Evolutionary conservation across 768 basidiomycete genomes (phyloP).

Genomic region (Heimioporus sp.): DNA sequence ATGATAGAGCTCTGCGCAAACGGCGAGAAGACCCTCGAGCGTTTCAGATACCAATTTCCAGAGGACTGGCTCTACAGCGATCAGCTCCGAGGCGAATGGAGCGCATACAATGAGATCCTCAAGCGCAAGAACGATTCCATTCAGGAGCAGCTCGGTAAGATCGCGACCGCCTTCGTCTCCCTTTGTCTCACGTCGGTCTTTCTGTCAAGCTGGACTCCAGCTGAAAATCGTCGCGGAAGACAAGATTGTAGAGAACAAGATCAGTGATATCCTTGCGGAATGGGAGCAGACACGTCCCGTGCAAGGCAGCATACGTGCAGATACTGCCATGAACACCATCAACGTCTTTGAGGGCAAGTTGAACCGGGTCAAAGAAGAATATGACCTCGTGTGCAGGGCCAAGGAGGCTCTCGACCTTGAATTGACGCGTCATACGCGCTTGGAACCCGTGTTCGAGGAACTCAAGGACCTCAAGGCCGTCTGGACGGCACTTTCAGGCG

Average conservation of each 20-base stretch:
- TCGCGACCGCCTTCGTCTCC: slow-evolving; percentile 1
- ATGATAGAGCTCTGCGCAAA: slow-evolving; percentile 93
- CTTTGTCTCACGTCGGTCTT: slow-evolving; percentile 4
- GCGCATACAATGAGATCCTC: slow-evolving; percentile 96
- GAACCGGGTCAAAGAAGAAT: slow-evolving; percentile 87
- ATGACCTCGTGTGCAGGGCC: slow-evolving; percentile 91
- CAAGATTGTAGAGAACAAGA: slow-evolving; percentile 96
- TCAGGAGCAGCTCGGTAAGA: slow-evolving; percentile 91
- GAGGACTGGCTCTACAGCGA: slow-evolving; percentile 99
- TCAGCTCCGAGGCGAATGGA: slow-evolving; percentile 97
- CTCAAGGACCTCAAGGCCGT: slow-evolving; percentile 95
- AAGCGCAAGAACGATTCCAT: slow-evolving; percentile 98
- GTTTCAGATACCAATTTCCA: slow-evolving; percentile 95
- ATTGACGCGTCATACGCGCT: slow-evolving; percentile 81
- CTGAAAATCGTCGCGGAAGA: slow-evolving; percentile 99
- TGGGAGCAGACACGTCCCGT: slow-evolving; percentile 98
- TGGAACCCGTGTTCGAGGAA: slow-evolving; percentile 95
- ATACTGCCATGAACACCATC: slow-evolving; percentile 94
- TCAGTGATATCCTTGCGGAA: slow-evolving; percentile 84
- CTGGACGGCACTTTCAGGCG: slow-evolving; percentile 97
- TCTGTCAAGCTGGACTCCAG: slow-evolving; percentile 80
- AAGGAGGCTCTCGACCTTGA: slow-evolving; percentile 97
- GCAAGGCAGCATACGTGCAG: slow-evolving; percentile 94
- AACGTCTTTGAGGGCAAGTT: slow-evolving; percentile 93
- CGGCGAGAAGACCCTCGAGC: slow-evolving; percentile 96